These are phyloP conservation scores for Agrostemma githago DNA, from an alignment of 148 eudicot genomes.

Conservation along the genomic window DNA sequence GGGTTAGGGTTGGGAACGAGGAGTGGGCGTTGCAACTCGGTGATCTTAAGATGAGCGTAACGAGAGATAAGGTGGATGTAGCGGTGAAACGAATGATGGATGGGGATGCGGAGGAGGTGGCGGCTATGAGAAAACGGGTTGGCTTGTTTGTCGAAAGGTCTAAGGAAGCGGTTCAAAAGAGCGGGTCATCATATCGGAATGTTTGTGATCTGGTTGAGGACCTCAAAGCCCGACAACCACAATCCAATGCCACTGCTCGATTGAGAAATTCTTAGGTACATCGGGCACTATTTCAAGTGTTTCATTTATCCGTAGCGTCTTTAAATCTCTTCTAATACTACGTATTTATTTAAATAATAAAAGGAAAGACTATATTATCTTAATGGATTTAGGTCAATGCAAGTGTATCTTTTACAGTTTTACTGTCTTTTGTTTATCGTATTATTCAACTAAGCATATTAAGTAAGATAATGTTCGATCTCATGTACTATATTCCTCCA, in stretches of 20 bases:
- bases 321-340: too few species aligned
- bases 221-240: neutral
- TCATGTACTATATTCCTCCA: too few species aligned
- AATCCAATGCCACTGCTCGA: neutral
- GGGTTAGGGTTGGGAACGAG: conserved; percentile 4
- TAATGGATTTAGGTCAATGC: too few species aligned
- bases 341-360: too few species aligned
- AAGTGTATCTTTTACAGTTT: too few species aligned
- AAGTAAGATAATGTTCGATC: too few species aligned
- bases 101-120: neutral
- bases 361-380: too few species aligned
- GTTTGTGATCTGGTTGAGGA: neutral
- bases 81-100: conserved; percentile 17
- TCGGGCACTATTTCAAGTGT: too few species aligned
- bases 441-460: too few species aligned
- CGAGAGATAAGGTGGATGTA: neutral
- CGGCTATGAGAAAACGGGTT: neutral
- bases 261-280: too few species aligned
- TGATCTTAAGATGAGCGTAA: neutral
- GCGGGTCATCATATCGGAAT: conserved; percentile 7
- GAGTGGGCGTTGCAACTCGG: conserved; percentile 10
- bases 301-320: too few species aligned
- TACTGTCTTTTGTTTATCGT: too few species aligned
- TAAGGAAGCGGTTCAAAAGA: neutral
- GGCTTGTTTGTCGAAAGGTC: neutral